Percentiles rank a stretch among this genome's conserved stretches.
phyloP scores from a whole-genome alignment of 176 grass and related monocot species.

The Microstegium vimineum region DNA sequence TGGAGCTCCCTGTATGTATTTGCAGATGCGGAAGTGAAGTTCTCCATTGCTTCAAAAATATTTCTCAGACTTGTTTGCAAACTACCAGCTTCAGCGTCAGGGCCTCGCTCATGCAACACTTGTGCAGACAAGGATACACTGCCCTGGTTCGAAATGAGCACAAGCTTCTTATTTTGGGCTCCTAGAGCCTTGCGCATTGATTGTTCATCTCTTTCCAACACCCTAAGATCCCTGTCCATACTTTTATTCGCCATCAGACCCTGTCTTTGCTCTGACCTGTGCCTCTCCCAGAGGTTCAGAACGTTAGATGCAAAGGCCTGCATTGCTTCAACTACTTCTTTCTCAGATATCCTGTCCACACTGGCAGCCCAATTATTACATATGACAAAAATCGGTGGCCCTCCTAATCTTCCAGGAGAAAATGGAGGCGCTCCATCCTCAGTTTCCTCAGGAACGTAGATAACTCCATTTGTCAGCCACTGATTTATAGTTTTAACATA shows the following conservation, averaged over 20 bases:
- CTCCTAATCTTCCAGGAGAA: constrained; percentile 89
- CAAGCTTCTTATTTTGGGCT: constrained; percentile 70
- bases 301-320: constrained; percentile 58
- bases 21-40: constrained; percentile 50
- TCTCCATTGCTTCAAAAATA: constrained; percentile 83
- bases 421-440: constrained; percentile 83
- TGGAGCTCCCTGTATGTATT: constrained; percentile 66
- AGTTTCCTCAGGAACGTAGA: constrained; percentile 71
- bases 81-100: constrained; percentile 40
- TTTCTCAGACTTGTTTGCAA: constrained; percentile 55
- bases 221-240: constrained; percentile 62
- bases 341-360: constrained; percentile 60
- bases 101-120: constrained; percentile 34
- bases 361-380: constrained; percentile 68
- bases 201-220: constrained; percentile 81
- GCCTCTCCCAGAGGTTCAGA: constrained; percentile 56
- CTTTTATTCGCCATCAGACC: constrained; percentile 74
- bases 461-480: constrained; percentile 73
- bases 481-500: constrained; percentile 62
- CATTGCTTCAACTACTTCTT: constrained; percentile 65
- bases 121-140: constrained; percentile 50
- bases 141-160: constrained; percentile 46
- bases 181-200: constrained; percentile 72
- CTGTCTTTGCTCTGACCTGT: constrained; percentile 68
- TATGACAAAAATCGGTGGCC: constrained; percentile 81